Conservation (phyloP, 2,329 filamentous ascomycete genomes). For the Cadophora gregata region DNA sequence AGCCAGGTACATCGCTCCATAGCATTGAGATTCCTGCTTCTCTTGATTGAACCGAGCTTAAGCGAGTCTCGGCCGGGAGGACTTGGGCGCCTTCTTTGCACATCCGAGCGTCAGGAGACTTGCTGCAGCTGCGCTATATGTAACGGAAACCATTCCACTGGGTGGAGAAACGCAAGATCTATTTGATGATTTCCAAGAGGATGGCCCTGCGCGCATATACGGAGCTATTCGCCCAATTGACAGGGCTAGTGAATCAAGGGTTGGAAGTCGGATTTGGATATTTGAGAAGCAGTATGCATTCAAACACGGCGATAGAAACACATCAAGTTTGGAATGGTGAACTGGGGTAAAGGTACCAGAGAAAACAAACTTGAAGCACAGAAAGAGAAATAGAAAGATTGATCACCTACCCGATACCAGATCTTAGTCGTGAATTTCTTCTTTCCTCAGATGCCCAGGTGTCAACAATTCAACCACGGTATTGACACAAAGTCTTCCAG, state of each 20-base stretch:
- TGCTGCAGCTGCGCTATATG: neutral
- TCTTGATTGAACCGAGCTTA: neutral
- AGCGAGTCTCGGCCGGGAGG: neutral
- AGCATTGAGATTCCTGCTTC: neutral
- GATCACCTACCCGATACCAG: neutral
- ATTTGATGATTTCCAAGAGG: neutral
- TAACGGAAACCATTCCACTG: neutral
- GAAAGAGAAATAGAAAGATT: neutral
- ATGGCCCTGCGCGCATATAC: neutral
- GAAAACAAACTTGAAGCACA: too few relatives aligned
- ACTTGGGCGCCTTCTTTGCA: neutral
- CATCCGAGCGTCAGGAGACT: neutral
- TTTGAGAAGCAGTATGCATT: too few relatives aligned
- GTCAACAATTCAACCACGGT: neutral
- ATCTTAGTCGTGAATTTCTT: neutral
- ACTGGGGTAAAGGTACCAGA: neutral
- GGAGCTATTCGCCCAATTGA: neutral
- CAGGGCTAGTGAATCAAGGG: too few relatives aligned
- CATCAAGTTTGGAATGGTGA: neutral
- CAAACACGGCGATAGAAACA: too few relatives aligned
- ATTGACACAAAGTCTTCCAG: neutral
- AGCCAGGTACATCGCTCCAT: too few relatives aligned
- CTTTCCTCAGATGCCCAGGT: neutral
- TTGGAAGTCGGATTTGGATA: too few relatives aligned
- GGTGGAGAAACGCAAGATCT: neutral